Base-by-base conservation (phyloP, 2,329 filamentous ascomycete species). In the Grosmannia clavigera region DNA sequence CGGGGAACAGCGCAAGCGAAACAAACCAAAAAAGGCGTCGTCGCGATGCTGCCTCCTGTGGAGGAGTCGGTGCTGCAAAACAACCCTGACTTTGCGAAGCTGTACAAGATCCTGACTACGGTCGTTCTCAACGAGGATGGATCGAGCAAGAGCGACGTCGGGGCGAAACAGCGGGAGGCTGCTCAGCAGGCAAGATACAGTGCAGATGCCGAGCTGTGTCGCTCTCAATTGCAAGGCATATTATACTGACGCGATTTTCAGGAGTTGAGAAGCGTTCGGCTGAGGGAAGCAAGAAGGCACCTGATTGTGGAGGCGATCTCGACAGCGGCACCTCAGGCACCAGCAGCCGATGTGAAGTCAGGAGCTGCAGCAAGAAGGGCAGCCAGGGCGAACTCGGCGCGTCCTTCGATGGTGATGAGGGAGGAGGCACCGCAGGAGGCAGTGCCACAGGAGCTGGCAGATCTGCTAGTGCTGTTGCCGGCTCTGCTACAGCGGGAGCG, bases 41-140 rank as follows among this genome's bases (percentile, higher is more conserved):
- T 5, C 60, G 68, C 22, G 2, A 84, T 85, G 81, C 70, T 85
- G 2, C 83, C 83, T 0, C 81, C 81, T 0, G 70, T 85, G 10
- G 82, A 85, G 25, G 74, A 79, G 10, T 65, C 75, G 0, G 72
- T 85, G 22, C 68, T 86, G 1, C 69, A 76, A 58, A 75, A 73
- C 61, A 85, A 86, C 63, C 82, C 82, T 0, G 76, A 80, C 27
- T 86, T 86, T 65, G 78, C 80, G n/a, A 73, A 74, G 40, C 74
- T 86, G 5, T 82, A 85, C 69, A 74, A 71, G 19, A 79, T 75
- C 14, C 72, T 86, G 54, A 80, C 78, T 7, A 78, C 74, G 1
- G 73, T 73, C 2, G 68, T 84, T 31, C 74, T 86, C 5, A 81
- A 83, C 64, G 70, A 77, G 0, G 79, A 85, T 69, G 82, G 79